Evolutionary conservation across 345 rosid genomes (phyloP).

Genomic region (Chamaenerion angustifolium): DNA sequence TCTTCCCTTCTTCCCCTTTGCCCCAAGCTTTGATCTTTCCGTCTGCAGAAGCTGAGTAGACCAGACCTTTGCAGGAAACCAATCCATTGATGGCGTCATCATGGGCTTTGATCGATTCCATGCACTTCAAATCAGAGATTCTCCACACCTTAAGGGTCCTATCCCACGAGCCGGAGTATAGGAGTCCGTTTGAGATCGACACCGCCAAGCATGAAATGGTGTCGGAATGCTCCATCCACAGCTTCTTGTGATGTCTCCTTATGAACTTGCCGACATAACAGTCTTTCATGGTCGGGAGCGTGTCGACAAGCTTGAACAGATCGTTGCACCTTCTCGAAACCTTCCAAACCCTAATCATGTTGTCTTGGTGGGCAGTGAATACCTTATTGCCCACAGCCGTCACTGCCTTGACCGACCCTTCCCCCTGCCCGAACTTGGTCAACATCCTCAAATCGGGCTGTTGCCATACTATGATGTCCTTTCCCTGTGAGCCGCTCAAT

Average conservation of each 20-base stretch:
- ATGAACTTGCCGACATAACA: slow-evolving; percentile 53
- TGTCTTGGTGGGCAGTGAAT: slow-evolving; percentile 89
- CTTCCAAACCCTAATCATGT: slow-evolving; percentile 82
- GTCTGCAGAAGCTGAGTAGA: slow-evolving; percentile 83
- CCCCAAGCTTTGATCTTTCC: slow-evolving; percentile 87
- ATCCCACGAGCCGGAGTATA: slow-evolving; percentile 93
- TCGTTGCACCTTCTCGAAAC: slow-evolving; percentile 55
- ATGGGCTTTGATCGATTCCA: slow-evolving; percentile 81
- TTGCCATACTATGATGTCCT: slow-evolving; percentile 95
- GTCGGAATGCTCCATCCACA: slow-evolving; percentile 81
- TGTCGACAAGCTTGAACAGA: slow-evolving; percentile 57
- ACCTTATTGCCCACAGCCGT: slow-evolving; percentile 50
- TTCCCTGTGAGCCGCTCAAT: slow-evolving; percentile 84
- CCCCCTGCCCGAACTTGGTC: slow-evolving; percentile 86
- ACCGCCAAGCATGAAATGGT: slow-evolving; percentile 81
- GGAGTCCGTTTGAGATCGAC: slow-evolving; percentile 23
- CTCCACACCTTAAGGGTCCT: slow-evolving; percentile 92
- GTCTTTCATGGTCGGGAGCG: slow-evolving; percentile 78
- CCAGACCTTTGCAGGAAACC: slow-evolving; percentile 45
- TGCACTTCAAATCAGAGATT: slow-evolving; percentile 60
- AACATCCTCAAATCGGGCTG: slow-evolving; percentile 84
- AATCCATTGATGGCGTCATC: slow-evolving; percentile 73
- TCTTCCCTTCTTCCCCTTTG: slow-evolving; percentile 18
- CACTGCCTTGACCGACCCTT: slow-evolving; percentile 77
- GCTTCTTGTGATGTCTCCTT: slow-evolving; percentile 48